Base-by-base conservation (phyloP, 352 stramenopile species). In the Pilasporangium apinafurcum region DNA sequence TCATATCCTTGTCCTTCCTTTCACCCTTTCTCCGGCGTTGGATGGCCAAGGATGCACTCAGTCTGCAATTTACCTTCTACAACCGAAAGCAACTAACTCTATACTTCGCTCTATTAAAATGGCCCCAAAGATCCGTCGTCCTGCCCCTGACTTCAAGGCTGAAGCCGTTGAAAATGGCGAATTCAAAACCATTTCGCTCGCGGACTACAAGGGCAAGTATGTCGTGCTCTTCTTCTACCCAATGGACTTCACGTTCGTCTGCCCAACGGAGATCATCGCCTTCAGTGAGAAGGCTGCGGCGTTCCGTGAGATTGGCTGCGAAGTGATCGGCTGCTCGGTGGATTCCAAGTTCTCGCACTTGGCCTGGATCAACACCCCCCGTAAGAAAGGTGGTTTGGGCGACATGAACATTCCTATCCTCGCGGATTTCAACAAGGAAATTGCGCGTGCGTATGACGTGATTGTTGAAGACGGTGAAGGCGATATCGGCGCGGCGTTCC, bases 161-260 rank as follows among this genome's bases (percentile, higher is more conserved):
- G 56, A 71, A 25, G 81, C 81, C 37, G 71, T 92, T 14, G 60
- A 92, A 13, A 48, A 91, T 48, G 77, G 75, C 35, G 65, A 86
- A 48, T 93, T 95, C 59, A 81, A 82, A 60, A 70, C 63, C 25
- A 41, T 96, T 26, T 86, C 62, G 44, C 60, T 95, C 12, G 60
- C 59, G 18, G 78, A 96, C 48, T 96, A 90, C 68, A 73, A 74
- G 32, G 83, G 83, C 41, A 80, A 88, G 46, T 88, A 81, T 46
- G 58, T 87, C 20, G 74, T 86, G 22, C 60, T 88, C 34, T 83
- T 88, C 68, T 88, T 84, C 51, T 88, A 81, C 53, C 76, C 76
- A 22, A 45, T 75, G 34, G 76, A 86, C 53, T 84, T 84, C 51
- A 88, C 74, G 13, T 88, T 86, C 37, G 76, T 88, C 31, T 81